phyloP scores from a whole-genome alignment of 2,329 filamentous ascomycete genomes.

The Calonectria hawksworthii region DNA sequence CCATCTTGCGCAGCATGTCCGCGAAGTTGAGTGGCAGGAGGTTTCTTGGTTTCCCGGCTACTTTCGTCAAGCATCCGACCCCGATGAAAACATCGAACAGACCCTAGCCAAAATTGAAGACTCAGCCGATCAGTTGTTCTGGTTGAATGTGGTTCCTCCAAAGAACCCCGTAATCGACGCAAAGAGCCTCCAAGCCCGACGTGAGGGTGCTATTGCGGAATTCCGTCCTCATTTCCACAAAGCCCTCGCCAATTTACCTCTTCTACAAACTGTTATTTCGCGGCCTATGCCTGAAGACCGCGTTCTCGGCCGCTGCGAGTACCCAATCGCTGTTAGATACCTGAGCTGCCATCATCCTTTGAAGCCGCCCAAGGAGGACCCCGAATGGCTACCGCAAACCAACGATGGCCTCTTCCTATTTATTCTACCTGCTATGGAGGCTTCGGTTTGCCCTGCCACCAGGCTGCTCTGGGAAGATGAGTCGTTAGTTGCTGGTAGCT shows the following conservation, averaged over 20 bases:
- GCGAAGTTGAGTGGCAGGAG: constrained; percentile 16
- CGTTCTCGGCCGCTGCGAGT: not conserved
- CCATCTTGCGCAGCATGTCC: not conserved
- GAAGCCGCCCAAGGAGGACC: not conserved
- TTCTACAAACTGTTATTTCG: constrained; percentile 3
- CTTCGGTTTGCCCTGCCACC: not conserved
- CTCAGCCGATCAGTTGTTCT: not conserved
- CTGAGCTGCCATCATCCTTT: not conserved
- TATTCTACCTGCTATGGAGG: not conserved
- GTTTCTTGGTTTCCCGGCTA: constrained; percentile 8
- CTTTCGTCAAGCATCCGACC: not conserved
- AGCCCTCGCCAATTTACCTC: not conserved
- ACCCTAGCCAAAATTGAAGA: not conserved
- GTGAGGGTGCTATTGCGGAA: not conserved
- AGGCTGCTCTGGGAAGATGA: constrained; percentile 6
- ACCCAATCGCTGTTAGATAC: not conserved
- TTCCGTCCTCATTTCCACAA: not conserved
- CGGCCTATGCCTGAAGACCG: constrained; percentile 8
- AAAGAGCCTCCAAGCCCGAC: not conserved
- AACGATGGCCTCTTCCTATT: constrained; percentile 9
- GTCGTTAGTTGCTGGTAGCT: not conserved
- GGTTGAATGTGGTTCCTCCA: not conserved
- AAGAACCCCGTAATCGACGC: not conserved
- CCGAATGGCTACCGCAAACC: not conserved
- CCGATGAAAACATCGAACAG: not conserved